These are phyloP conservation scores for Mortierella sp. DNA, from an alignment of 371 early-diverging fungal species.

Conservation along the genomic window DNA sequence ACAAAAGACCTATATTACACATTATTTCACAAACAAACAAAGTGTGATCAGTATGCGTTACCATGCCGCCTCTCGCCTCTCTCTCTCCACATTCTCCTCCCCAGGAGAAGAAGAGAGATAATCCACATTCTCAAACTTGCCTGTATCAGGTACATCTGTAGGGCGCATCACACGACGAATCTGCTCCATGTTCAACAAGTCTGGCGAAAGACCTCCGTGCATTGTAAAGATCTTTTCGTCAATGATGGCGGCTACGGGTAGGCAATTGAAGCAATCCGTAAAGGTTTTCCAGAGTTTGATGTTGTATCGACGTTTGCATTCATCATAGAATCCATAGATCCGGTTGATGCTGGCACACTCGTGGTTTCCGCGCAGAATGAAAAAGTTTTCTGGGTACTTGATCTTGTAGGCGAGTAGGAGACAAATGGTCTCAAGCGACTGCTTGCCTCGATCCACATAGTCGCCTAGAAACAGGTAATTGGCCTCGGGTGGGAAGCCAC, in stretches of 20 bases:
- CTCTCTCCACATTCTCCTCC: too few relatives aligned
- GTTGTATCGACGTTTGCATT: constrained; percentile 95
- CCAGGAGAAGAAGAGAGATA: too few relatives aligned
- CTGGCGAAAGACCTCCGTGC: constrained; percentile 97
- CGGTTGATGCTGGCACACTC: constrained; percentile 95
- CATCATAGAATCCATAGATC: constrained; percentile 99
- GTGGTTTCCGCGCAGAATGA: constrained; percentile 95
- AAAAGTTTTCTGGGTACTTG: constrained; percentile 94
- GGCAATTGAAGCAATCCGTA: constrained; percentile 91
- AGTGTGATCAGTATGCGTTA: background rate
- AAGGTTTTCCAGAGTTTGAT: constrained; percentile 95
- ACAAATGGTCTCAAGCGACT: constrained; percentile 93
- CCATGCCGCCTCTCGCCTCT: too few relatives aligned
- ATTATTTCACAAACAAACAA: background rate
- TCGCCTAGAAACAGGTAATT: constrained; percentile 96
- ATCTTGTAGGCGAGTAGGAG: constrained; percentile 94
- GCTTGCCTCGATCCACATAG: constrained; percentile 98
- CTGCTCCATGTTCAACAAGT: constrained; percentile 87
- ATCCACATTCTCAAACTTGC: too few relatives aligned
- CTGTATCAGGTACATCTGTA: constrained; percentile 94
- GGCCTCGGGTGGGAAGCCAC: constrained; percentile 84
- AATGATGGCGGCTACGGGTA: constrained; percentile 95
- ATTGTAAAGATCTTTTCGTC: constrained; percentile 95
- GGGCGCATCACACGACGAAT: constrained; percentile 90
- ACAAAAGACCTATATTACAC: constrained; percentile 62